phyloP scores from a whole-genome alignment of 1,139 yeast species.

The Geotrichum fermentans region DNA sequence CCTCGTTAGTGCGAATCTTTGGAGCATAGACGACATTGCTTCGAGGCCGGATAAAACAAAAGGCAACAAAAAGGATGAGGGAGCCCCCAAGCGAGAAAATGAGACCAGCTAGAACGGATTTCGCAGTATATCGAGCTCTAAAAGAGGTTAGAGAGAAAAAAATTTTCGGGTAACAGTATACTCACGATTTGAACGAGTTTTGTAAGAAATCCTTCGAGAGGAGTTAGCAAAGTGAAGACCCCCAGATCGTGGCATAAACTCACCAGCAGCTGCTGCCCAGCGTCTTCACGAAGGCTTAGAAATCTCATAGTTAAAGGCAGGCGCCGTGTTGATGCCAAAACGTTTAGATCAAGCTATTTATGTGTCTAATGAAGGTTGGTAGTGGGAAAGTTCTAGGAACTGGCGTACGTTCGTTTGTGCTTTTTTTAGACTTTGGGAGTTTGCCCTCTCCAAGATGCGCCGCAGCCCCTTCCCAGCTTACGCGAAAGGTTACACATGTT shows the following conservation, averaged over 20 bases:
- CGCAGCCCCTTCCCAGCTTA: too few relatives aligned
- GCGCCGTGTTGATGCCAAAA: too few relatives aligned
- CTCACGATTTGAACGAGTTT: conserved; percentile 19
- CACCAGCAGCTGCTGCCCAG: conserved; percentile 18
- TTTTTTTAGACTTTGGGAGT: too few relatives aligned
- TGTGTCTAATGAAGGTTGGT: too few relatives aligned
- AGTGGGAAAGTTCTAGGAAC: too few relatives aligned
- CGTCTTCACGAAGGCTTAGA: conserved; percentile 1
- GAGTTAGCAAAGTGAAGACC: not conserved
- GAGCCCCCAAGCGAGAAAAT: conserved; percentile 38
- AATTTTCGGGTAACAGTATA: not conserved
- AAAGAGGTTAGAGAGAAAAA: not conserved
- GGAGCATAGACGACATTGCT: conserved; percentile 39
- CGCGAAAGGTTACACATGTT: too few relatives aligned
- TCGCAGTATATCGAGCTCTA: conserved; percentile 31
- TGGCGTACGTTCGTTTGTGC: too few relatives aligned
- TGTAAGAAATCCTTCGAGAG: conserved; percentile 11
- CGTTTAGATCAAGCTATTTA: too few relatives aligned
- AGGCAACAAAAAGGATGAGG: conserved; percentile 29
- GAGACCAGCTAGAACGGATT: conserved; percentile 38
- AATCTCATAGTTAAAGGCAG: not conserved
- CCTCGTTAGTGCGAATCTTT: conserved; percentile 26
- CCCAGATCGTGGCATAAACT: not conserved
- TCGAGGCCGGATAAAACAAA: conserved; percentile 37
- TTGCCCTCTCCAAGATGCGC: too few relatives aligned